Base-by-base conservation (phyloP, 352 stramenopile genomes). In the Phytophthora cactorum region DNA sequence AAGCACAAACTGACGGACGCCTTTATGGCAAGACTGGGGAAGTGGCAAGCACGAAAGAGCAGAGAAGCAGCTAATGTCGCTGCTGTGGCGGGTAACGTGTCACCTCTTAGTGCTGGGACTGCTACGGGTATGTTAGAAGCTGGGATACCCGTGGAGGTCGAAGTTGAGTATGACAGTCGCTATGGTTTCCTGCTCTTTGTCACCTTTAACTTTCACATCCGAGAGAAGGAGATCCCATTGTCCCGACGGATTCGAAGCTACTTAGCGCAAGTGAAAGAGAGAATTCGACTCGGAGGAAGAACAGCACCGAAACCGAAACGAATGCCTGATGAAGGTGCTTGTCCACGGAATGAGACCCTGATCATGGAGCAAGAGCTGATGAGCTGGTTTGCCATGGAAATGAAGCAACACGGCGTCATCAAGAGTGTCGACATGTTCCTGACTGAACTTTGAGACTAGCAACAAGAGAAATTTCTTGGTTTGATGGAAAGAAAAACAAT, bases 81-180 rank as follows among this genome's bases (percentile, higher is more conserved):
- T 27, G 39, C 61, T 12, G 4, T 68, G 38, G 55, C 52, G 15
- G 65, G 69, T 5, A 81, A 73, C 0, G 63, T 78, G 25, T 71
- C 69, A 1, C 66, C 70, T 8, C 50, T 64, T 17, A 64, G 17
- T 56, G 38, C 43, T 52, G 63, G 36, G 15, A 22, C 49, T 52
- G 28, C 44, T 22, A 55, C 50, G 6, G 55, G 61, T 25, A 22
- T 82, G 27, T 59, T 78, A 14, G 60, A 76, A 2, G 56, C 55
- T 25, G 71, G 68, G 4, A 68, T 78, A 38, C 78, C 79, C 8
- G 90, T 97, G 11, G 77, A 84, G 51, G 81, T 98, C 5, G 89
- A 95, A 34, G 78, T 92, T 8, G 71, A 86, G 60, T 84, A 91
- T 61, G 60, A 89, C 54, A 84, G 78, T 57, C 77, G 78, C 25